A percentile compares a stretch with the other conserved stretches of the same genome.
phyloP scores from a whole-genome alignment of 1,284 basidiomycete species.

The Phenoliferia sp. region DNA sequence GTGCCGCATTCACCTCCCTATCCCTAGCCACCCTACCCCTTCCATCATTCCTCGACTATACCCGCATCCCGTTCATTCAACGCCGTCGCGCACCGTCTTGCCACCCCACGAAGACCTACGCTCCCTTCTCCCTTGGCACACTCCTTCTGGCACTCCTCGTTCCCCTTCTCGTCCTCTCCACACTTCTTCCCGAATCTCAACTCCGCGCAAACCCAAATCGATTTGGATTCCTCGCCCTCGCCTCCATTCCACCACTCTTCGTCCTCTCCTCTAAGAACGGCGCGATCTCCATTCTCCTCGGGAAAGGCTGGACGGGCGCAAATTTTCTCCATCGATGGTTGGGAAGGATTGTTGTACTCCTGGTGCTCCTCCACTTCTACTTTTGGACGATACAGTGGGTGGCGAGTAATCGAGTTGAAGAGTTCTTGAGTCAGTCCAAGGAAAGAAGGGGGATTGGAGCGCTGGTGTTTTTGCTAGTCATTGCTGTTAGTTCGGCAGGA shows the following conservation, averaged over 20 bases:
- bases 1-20: constrained; percentile 6
- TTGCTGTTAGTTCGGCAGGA: constrained; percentile 18
- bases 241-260: constrained; percentile 21
- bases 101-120: constrained; percentile 1
- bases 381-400: constrained; percentile 28
- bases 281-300: constrained; percentile 8
- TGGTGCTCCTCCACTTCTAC: constrained; percentile 23
- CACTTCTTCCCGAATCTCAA: constrained; percentile 23
- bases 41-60: not conserved
- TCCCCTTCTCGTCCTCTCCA: constrained; percentile 18
- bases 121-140: constrained; percentile 9
- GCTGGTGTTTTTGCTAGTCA: constrained; percentile 25
- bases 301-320: constrained; percentile 14
- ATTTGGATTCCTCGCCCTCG: constrained; percentile 28
- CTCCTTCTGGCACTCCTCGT: constrained; percentile 17
- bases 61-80: not conserved
- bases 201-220: constrained; percentile 29
- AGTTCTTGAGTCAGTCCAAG: constrained; percentile 18
- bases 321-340: constrained; percentile 27
- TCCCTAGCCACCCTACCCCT: constrained; percentile 4
- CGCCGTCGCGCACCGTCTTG: not conserved
- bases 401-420: constrained; percentile 1
- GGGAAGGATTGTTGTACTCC: constrained; percentile 11
- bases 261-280: constrained; percentile 22
- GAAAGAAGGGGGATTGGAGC: constrained; percentile 19